Percentiles rank a stretch among this genome's conserved stretches.
These are phyloP conservation scores for Sphaerostilbella broomeana DNA, from an alignment of 2,329 filamentous ascomycete species.

Conservation along the genomic window DNA sequence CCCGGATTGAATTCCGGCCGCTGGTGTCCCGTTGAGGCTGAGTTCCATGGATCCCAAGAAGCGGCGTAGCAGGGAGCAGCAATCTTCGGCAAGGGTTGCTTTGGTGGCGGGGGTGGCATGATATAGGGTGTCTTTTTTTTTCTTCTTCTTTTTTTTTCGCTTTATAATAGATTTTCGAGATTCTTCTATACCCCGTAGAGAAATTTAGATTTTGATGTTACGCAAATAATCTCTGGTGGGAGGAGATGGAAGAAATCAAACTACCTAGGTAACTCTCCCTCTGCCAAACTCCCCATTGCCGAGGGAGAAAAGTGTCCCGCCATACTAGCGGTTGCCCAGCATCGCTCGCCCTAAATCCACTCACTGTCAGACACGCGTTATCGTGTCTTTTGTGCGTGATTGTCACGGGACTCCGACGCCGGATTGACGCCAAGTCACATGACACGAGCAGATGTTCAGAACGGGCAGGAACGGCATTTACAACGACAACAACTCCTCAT, in stretches of 20 bases:
- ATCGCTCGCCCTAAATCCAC: too few species aligned
- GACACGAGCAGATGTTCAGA: too few species aligned
- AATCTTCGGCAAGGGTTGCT: constrained; percentile 23
- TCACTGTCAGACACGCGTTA: constrained; percentile 1
- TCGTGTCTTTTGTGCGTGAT: constrained; percentile 17
- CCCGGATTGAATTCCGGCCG: constrained; percentile 60
- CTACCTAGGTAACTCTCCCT: too few species aligned
- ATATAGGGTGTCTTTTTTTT: constrained; percentile 5
- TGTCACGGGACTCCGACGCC: constrained; percentile 11
- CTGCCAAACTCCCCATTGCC: too few species aligned
- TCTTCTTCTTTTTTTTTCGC: neutral
- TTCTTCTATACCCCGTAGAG: too few species aligned
- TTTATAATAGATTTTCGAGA: neutral
- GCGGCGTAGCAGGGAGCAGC: constrained; percentile 37
- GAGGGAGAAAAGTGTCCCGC: neutral
- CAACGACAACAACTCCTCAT: too few species aligned
- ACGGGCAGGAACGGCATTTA: too few species aligned
- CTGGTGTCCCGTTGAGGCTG: constrained; percentile 71
- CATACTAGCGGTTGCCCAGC: neutral
- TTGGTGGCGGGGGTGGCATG: constrained; percentile 11
- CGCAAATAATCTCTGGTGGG: too few species aligned
- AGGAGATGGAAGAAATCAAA: too few species aligned
- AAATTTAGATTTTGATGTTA: too few species aligned
- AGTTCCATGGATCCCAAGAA: constrained; percentile 64
- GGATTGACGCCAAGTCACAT: constrained; percentile 23